These are phyloP conservation scores for Aphanomyces invadans DNA, from an alignment of 352 stramenopile species.

Conservation along the genomic window DNA sequence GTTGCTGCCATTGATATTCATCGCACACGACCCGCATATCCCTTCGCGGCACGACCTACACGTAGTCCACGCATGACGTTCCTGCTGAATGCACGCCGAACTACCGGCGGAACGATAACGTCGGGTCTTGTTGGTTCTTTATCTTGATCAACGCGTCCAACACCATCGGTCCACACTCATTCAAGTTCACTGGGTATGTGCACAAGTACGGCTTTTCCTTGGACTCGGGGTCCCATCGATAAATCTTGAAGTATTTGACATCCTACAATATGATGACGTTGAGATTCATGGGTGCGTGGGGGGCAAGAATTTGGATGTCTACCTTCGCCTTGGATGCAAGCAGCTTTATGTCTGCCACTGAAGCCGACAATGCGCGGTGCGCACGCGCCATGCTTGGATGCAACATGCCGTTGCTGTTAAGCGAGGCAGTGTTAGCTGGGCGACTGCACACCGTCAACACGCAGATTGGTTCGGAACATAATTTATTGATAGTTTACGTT, in stretches of 20 bases:
- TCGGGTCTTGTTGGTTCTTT: conserved; percentile 98
- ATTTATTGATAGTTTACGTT: too few relatives aligned
- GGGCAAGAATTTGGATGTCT: too few relatives aligned
- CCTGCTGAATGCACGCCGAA: background rate
- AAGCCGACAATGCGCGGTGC: conserved; percentile 52
- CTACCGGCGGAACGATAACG: conserved; percentile 94
- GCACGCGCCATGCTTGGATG: too few relatives aligned
- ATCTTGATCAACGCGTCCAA: conserved; percentile 99
- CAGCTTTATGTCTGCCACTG: conserved; percentile 60
- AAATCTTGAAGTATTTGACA: conserved; percentile 99
- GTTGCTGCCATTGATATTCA: conserved; percentile 99
- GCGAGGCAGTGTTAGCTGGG: too few relatives aligned
- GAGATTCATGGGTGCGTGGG: too few relatives aligned
- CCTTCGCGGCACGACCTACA: conserved; percentile 94
- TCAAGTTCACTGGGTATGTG: conserved; percentile 96
- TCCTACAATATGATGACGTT: conserved; percentile 54
- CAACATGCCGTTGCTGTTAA: too few relatives aligned
- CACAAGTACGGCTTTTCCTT: conserved; percentile 91
- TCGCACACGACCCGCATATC: conserved; percentile 99
- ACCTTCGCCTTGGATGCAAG: conserved; percentile 70
- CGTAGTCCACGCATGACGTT: too few relatives aligned
- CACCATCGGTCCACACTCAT: conserved; percentile 98
- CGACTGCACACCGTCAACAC: too few relatives aligned
- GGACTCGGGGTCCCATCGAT: conserved; percentile 96
- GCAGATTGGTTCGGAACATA: too few relatives aligned